Evolutionary conservation across 306 rosid species (phyloP), one percentile per base, ranked within the genome.

Genomic region (Ochetophila trinervis): DNA sequence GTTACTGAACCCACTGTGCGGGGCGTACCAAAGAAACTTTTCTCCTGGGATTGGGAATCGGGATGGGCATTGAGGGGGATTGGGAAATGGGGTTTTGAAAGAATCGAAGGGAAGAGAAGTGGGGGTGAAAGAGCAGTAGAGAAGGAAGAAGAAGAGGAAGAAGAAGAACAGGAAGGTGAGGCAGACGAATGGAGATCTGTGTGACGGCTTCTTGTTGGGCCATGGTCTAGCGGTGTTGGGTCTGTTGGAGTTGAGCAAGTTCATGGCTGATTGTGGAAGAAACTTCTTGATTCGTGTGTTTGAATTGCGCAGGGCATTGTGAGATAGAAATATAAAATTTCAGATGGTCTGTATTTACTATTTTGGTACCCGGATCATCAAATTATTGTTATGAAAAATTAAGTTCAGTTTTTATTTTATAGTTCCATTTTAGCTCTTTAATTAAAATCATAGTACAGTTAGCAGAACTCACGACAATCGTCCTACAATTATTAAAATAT

Each of bases 1-100:
- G 78, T 92, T 92, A 75, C 82, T 82, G 90, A 92, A 89, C 53
- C 98, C 98, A 8, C 96, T 87, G 78, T 86, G 95, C 42, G 98
- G 97, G 0, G 96, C 97, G 62, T 87, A 89, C 81, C 80, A 86
- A 62, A 89, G 65, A 82, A 89, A 93, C 56, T 59, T 89, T 59
- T 78, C 84, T 14, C 84, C 80, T 27, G 58, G 53, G 9, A 60
- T 24, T 1, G 70, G 42, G 48, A 83, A 68, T 52, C 68, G 44
- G 52, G 85, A 73, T 52, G 82, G 64, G 70, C 98, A 87, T 34
- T 52, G 77, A 35, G 56, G 67, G 42, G 75, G 59, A 17, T 49
- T 53, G 16, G 78, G 23, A 27, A 10, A 20, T 8, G 21, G 36
- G 48, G 67, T 56, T 35, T 59, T 36, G 69, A 82, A 66, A 0